These are phyloP conservation scores for Cladosporium sp. DNA, from an alignment of 2,329 filamentous ascomycete genomes.

Conservation along the genomic window DNA sequence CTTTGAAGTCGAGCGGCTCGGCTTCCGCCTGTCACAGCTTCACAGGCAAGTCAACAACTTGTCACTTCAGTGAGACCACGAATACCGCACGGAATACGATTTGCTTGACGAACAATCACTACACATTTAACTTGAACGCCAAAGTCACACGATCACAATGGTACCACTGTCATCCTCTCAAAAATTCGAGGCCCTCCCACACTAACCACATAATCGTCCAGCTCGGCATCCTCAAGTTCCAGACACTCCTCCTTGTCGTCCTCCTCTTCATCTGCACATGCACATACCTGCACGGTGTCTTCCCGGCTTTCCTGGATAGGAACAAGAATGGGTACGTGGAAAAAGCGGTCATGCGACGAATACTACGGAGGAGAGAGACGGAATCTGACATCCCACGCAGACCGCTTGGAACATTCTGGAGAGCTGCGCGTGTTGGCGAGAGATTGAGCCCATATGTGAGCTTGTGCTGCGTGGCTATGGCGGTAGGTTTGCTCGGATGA, in stretches of 20 bases:
- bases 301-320: constrained; percentile 84
- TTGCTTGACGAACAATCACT: constrained; percentile 1
- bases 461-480: constrained; percentile 91
- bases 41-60: constrained; percentile 16
- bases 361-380: not conserved
- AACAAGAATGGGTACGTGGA: constrained; percentile 80
- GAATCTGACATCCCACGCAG: constrained; percentile 11
- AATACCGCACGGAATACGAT: not conserved
- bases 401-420: constrained; percentile 83
- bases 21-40: constrained; percentile 7
- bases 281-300: constrained; percentile 87
- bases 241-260: constrained; percentile 90
- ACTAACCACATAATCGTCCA: constrained; percentile 41
- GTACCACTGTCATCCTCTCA: constrained; percentile 8
- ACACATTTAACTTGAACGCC: not conserved
- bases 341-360: not conserved
- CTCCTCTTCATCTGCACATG: constrained; percentile 95
- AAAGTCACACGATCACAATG: constrained; percentile 14
- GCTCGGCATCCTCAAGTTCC: constrained; percentile 99
- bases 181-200: not conserved
- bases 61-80: not conserved
- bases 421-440: constrained; percentile 89
- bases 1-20: constrained; percentile 4
- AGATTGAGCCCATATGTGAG: constrained; percentile 92
- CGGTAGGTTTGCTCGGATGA: constrained; percentile 57